Evolutionary conservation across 177 flowering plant genomes (phyloP), one percentile per base, ranked within the genome.

Genomic region (Vitis hybrid): DNA sequence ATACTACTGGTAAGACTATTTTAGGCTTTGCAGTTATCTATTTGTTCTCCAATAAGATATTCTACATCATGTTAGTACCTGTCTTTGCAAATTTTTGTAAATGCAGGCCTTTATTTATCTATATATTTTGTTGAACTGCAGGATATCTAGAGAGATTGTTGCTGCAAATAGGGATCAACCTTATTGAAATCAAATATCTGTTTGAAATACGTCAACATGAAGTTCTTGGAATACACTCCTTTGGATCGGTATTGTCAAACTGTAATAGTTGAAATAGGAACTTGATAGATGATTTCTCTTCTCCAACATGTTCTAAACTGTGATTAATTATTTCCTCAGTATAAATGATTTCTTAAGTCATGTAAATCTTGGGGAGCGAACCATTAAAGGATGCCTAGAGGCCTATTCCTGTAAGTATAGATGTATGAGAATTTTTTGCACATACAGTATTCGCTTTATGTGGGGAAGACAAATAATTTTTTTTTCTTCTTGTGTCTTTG

Each of bases 151-250:
- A 34, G 40, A 34, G 40, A 34, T 3, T 34, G 40, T 34, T 34
- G 40, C 40, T 34, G 40, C 40, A 4, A 5, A 4, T 34, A 34
- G 40, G 40, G 40, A 34, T 0, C 40, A 10, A 59, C 18, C n/a
- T 14, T 40, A 50, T 62, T 12, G 65, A 6, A 15, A n/a, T 50
- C 56, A n/a, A 34, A 34, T 1, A 19, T 30, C 57, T 18, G 10
- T 57, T 63, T 56, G 68, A 26, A 59, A 52, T 15, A 21, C 10
- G 14, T 40, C 48, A 79, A 3, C 66, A 93, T 93, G 98, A 93
- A 93, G 92, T 91, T 82, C 77, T 72, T 93, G 74, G 97, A 93
- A 77, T 88, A 87, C 81, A 87, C 97, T 50, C 87, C 91, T 67
- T 77, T 93, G 34, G 92, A 91, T 70, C 81, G 92, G 97, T 91